Conservation (phyloP, 805 yeast genomes). For the Starmerella gropengiesseri region DNA sequence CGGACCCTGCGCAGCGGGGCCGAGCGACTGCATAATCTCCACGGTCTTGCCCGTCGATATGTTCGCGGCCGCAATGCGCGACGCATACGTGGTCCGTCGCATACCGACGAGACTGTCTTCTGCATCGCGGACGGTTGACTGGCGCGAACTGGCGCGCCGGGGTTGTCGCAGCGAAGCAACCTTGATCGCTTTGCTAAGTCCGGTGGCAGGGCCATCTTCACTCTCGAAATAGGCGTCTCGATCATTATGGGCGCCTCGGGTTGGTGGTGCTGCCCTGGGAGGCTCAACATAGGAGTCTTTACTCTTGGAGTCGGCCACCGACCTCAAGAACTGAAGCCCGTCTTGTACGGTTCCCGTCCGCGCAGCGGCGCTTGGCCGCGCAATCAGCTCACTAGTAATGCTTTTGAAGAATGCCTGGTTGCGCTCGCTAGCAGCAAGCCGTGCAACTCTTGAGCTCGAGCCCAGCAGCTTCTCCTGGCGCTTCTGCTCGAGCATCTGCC, state of each 20-base stretch:
- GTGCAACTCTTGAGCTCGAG: slow-evolving; percentile 13
- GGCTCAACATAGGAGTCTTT: neutral
- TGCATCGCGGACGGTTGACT: neutral
- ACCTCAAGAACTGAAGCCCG: slow-evolving; percentile 16
- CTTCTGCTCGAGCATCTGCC: slow-evolving; percentile 1
- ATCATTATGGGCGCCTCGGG: neutral
- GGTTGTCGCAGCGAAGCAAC: neutral
- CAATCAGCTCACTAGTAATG: slow-evolving; percentile 19
- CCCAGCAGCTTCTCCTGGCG: slow-evolving; percentile 16
- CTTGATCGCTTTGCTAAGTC: no score
- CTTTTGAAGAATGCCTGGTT: slow-evolving; percentile 23
- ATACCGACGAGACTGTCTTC: neutral
- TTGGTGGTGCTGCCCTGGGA: neutral
- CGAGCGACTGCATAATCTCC: slow-evolving; percentile 15
- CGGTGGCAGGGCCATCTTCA: neutral
- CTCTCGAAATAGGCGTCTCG: slow-evolving; percentile 11
- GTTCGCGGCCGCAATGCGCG: slow-evolving; percentile 15
- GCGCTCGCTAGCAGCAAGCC: slow-evolving; percentile 16
- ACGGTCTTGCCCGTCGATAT: slow-evolving; percentile 8
- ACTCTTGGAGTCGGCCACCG: neutral
- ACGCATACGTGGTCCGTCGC: slow-evolving; percentile 14
- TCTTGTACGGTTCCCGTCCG: slow-evolving; percentile 17
- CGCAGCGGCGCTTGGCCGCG: slow-evolving; percentile 8
- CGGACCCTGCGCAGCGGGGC: slow-evolving; percentile 2
- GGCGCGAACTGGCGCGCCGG: neutral